These are phyloP conservation scores for Gloeophyllum trabeum DNA, from an alignment of 768 basidiomycete genomes.

Conservation along the genomic window DNA sequence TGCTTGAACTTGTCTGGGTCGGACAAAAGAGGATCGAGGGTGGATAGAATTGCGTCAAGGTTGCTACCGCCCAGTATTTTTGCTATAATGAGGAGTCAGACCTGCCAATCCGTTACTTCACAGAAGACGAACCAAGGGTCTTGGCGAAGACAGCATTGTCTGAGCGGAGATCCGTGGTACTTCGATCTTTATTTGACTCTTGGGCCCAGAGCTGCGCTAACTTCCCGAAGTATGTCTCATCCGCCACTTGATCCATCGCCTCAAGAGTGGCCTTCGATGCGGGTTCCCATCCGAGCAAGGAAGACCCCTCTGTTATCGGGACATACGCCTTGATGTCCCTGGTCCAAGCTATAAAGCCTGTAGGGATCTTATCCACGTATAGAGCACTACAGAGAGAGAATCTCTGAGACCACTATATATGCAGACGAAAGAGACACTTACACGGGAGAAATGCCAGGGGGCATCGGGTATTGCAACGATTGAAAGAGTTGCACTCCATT, in stretches of 20 bases:
- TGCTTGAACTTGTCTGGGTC: constrained; percentile 79
- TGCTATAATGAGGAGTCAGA: constrained; percentile 26
- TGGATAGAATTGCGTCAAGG: constrained; percentile 39
- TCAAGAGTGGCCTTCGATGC: constrained; percentile 37
- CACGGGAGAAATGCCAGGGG: constrained; percentile 7
- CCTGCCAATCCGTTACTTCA: background rate
- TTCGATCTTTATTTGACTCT: constrained; percentile 53
- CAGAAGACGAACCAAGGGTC: constrained; percentile 26
- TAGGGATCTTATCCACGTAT: constrained; percentile 65
- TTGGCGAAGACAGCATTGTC: constrained; percentile 40
- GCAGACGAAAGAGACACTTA: constrained; percentile 6
- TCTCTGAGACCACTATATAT: too few relatives aligned
- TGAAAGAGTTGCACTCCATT: constrained; percentile 39
- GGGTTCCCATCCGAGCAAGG: constrained; percentile 39
- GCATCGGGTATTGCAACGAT: constrained; percentile 21
- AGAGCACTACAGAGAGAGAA: too few relatives aligned
- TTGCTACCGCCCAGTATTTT: constrained; percentile 50
- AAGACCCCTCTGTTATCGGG: constrained; percentile 22
- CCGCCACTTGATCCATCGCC: constrained; percentile 36
- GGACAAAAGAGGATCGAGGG: constrained; percentile 48
- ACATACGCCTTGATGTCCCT: constrained; percentile 50
- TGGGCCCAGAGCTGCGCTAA: constrained; percentile 66
- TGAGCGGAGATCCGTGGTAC: constrained; percentile 42
- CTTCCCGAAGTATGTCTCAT: constrained; percentile 47
- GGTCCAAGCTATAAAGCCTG: constrained; percentile 74